These are phyloP conservation scores for Metschnikowia arizonensis DNA, from an alignment of 805 yeast species.

Conservation along the genomic window DNA sequence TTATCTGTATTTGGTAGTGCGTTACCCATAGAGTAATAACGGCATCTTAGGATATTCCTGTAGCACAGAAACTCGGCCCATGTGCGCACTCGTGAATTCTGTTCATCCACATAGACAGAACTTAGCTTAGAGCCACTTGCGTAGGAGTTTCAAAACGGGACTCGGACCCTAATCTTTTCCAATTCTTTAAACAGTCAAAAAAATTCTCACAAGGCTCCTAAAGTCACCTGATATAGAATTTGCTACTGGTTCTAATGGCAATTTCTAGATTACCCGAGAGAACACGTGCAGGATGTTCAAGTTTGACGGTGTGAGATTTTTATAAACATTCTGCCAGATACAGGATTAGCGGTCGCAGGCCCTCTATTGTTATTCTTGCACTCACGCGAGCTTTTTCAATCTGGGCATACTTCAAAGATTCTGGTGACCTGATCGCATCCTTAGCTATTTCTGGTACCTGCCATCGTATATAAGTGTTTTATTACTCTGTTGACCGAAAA, in stretches of 20 bases:
- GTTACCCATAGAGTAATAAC: too few species aligned
- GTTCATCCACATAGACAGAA: not conserved
- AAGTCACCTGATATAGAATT: not conserved
- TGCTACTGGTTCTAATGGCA: not conserved
- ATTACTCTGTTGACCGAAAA: conserved; percentile 6
- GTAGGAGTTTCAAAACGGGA: too few species aligned
- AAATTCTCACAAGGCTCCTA: not conserved
- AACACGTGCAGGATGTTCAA: not conserved
- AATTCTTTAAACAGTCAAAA: too few species aligned
- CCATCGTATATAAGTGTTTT: not conserved
- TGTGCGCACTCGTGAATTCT: not conserved
- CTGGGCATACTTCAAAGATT: conserved; percentile 4
- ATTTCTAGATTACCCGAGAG: not conserved
- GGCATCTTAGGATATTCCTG: not conserved
- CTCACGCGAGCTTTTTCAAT: conserved; percentile 1
- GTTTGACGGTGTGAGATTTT: not conserved
- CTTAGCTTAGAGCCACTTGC: too few species aligned
- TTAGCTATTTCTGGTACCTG: not conserved
- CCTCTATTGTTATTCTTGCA: not conserved
- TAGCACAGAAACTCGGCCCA: not conserved
- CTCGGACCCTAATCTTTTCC: too few species aligned
- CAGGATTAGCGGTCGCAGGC: conserved; percentile 5
- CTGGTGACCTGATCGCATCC: not conserved
- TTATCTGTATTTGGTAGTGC: too few species aligned
- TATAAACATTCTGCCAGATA: conserved; percentile 1